Evolutionary conservation across 768 basidiomycete genomes (phyloP), one percentile per base, ranked within the genome.

Genomic region (Leucosporidium yakuticum): DNA sequence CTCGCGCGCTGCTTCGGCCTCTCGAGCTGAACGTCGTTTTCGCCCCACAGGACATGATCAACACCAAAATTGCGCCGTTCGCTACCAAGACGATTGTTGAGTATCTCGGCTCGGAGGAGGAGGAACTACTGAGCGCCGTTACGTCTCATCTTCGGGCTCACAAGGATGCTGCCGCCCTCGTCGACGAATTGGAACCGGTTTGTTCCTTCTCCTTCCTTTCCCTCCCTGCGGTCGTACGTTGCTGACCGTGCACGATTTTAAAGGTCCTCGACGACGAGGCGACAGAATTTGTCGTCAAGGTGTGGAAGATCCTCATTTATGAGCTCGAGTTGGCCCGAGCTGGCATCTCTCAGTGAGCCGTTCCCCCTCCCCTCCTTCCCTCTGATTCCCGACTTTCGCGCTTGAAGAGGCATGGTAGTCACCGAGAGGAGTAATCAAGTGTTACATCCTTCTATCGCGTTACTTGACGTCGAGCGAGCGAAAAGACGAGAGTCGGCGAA

Each of bases 121-220:
- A 69, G 5, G 76, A 77, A 67, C 65, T 77, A 23, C 56, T 77
- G 21, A 70, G 47, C 56, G 71, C 67, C n/a, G 74, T 75, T 15
- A 32, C 70, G 39, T 72, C 74, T 36, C 69, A 76, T 49, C 44
- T 77, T 31, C 62, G 69, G 11, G 71, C 64, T 31, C 75, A 68
- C 68, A 75, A 74, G 63, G n/a, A 57, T 5, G 65, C 76, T 27
- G 57, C 68, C 29, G 72, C 68, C 7, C 69, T 77, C 14, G 63
- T 73, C n/a, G 76, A 75, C 36, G 76, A 76, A 63, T 63, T 77
- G 25, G 76, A 77, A 47, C 70, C 75, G n/a, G 75, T 77, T n/a
- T 20, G 74, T 65, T 15, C 1, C 20, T 44, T 25, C 23, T 1
- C 9, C 20, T n/a, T 15, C 0, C 32, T 21, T 3, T 34, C 50